Evolutionary conservation across 805 yeast species (phyloP), one percentile per base, ranked within the genome.

Genomic region (Geotrichum ghanense): DNA sequence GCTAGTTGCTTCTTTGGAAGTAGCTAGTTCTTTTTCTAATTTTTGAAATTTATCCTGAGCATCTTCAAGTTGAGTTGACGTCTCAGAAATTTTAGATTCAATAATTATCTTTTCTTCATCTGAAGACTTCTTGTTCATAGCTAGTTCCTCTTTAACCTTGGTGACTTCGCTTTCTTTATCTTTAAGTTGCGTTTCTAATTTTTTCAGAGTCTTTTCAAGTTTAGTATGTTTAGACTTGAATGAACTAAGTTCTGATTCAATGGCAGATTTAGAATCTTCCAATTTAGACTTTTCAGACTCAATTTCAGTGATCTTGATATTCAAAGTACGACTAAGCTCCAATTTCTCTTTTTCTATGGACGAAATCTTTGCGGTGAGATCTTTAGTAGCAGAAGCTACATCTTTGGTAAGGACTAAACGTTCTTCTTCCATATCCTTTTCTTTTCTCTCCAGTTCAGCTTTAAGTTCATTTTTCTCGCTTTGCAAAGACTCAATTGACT

Each of bases 291-390:
- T 52, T 39, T 60, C 55, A 3, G 60, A 67, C 49, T 77, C 81
- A 14, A 77, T 54, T 6, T 50, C 53, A 14, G 65, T 61, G 6
- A 75, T 67, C 53, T 69, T 73, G 24, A 69, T 72, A 9, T 16
- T n/a, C 12, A 31, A 19, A 31, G 37, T 31, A n/a, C 16, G 12
- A 72, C 22, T 1, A 54, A 41, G 34, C 50, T 50, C 7, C 53
- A 31, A 0, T 46, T 23, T 25, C 51, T 46, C 16, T 55, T 57
- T 14, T 48, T 48, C 19, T 48, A 45, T 31, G 47, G 46, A 4
- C 52, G 27, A 3, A 4, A 17, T 35, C 37, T 31, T 31, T 31
- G 37, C 37, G 16, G 37, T 31, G 12, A 31, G 17, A 6, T 31
- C 37, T n/a, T 31, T 31, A 5, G 37, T 31, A 12, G 37, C 37